Evolutionary conservation across 345 rosid genomes (phyloP), one percentile per base, ranked within the genome.

Genomic region (Crucihimalaya himalaica): DNA sequence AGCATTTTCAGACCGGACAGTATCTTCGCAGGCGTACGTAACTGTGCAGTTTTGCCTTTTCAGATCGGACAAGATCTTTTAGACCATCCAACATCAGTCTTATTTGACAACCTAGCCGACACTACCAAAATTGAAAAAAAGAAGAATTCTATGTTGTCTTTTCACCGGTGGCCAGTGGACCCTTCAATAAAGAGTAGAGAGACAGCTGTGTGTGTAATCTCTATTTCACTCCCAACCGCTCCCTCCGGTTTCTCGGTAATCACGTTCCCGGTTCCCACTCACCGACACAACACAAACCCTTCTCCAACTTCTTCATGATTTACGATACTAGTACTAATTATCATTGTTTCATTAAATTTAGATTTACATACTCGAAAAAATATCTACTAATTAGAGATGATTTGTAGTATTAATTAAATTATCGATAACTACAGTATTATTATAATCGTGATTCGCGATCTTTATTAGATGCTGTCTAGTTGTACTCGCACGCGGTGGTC

Each of bases 401-500:
- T 59, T 58, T 59, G 3, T 16, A 3, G 31, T 10, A 35, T 14
- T n/a, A 48, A 37, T 54, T 42, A 27, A 42, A 54, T 37, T 54
- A 13, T 54, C 14, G 15, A 29, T 16, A 31, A 32, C 31, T 4
- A 40, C 15, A 40, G 39, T 50, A 27, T 19, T 14, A 68, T 19
- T 56, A 8, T 8, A 39, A 53, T 37, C 65, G 59, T 31, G 66
- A 65, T 54, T 70, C 37, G 39, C 16, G 28, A 50, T 48, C 25
- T 68, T 61, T 32, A 34, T 13, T 37, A 53, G 75, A 76, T 76
- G 75, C 70, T 62, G 70, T 69, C 79, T 53, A 69, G 70, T 70
- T 76, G 80, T 37, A 70, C 3, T 35, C 59, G 34, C 48, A 77
- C 72, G 80, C 80, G 76, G 72, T 77, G 72, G 68, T 77, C 80